Conservation (phyloP, 345 rosid species). For the Brassica incana region DNA sequence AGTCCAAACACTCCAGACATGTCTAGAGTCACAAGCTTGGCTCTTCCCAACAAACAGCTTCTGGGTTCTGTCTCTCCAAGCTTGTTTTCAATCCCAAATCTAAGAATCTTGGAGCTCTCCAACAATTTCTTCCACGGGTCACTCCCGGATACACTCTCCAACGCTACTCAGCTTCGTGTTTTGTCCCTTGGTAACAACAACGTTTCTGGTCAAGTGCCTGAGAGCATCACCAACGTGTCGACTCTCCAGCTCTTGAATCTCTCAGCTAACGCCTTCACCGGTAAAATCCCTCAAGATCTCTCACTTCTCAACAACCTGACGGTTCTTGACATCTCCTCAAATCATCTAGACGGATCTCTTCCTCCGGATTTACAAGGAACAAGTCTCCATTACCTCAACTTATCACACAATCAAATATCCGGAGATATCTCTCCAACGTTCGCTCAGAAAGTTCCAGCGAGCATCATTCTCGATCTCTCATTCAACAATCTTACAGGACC, state of each 20-base stretch:
- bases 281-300: conserved; percentile 54
- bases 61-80: conserved; percentile 60
- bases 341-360: conserved; percentile 67
- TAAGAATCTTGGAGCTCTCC: conserved; percentile 65
- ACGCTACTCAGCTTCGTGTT: conserved; percentile 53
- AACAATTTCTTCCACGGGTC: conserved; percentile 66
- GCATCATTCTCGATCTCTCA: conserved; percentile 68
- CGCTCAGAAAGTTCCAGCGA: conserved; percentile 53
- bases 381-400: conserved; percentile 56
- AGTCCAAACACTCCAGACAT: conserved; percentile 47
- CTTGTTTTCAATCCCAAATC: conserved; percentile 52
- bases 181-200: conserved; percentile 57
- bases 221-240: conserved; percentile 43
- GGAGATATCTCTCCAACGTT: conserved; percentile 62
- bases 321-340: conserved; percentile 76
- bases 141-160: conserved; percentile 54
- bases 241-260: conserved; percentile 63
- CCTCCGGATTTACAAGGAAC: conserved; percentile 62
- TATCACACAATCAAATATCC: conserved; percentile 72
- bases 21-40: conserved; percentile 63
- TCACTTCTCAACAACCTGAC: conserved; percentile 57
- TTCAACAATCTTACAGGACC: conserved; percentile 86
- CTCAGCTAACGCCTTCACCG: conserved; percentile 73
- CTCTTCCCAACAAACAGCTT: conserved; percentile 56
- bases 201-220: conserved; percentile 67